A percentile compares a stretch with the other conserved stretches of the same genome.
Conservation (phyloP, 768 basidiomycete genomes). For the Hypholoma sublateritium region DNA sequence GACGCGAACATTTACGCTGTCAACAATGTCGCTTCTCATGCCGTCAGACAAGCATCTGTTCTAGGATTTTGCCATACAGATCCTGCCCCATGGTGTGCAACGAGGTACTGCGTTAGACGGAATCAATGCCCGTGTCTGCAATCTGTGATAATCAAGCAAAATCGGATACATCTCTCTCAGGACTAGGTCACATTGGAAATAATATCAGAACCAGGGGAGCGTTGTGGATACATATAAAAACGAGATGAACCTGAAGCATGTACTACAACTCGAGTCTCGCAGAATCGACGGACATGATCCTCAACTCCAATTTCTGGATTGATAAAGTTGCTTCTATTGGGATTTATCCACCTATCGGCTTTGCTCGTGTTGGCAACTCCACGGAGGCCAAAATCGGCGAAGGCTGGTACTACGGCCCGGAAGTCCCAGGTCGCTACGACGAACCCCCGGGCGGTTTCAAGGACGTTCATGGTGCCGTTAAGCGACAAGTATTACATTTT, state of each 20-base stretch:
- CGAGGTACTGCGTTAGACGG: not conserved
- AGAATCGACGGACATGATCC: not conserved
- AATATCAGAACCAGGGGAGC: not conserved
- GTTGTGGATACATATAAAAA: not conserved
- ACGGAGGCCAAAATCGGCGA: slow-evolving; percentile 2
- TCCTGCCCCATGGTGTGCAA: not conserved
- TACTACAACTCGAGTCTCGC: not conserved
- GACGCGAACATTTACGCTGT: not conserved
- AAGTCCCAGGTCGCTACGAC: slow-evolving; percentile 25
- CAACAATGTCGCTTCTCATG: not conserved
- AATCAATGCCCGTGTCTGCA: not conserved
- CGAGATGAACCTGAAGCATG: not conserved
- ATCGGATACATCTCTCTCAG: not conserved
- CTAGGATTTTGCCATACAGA: not conserved
- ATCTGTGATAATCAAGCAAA: not conserved
- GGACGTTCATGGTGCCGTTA: slow-evolving; percentile 18
- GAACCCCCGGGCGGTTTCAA: slow-evolving; percentile 16
- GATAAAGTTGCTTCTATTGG: slow-evolving; percentile 7
- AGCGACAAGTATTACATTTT: slow-evolving; percentile 24
- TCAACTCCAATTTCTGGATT: not conserved
- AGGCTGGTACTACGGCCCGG: slow-evolving; percentile 24
- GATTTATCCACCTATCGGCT: slow-evolving; percentile 33
- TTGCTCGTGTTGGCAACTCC: slow-evolving; percentile 34
- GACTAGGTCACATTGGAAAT: not conserved
- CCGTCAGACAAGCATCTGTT: not conserved